Conservation (phyloP, 805 yeast genomes). For the Spathaspora boniae region DNA sequence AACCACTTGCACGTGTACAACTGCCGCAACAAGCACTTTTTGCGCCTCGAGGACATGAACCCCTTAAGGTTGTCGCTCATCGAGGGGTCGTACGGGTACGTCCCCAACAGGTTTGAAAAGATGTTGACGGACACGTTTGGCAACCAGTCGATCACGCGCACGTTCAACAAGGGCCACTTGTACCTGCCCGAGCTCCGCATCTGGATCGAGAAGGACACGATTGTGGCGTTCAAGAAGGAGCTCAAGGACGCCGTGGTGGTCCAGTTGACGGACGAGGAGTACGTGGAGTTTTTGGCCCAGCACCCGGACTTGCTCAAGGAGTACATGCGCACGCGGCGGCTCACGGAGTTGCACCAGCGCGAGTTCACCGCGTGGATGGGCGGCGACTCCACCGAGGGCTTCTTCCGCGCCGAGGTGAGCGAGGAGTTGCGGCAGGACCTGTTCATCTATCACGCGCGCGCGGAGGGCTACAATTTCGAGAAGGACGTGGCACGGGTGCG, state of each 20-base stretch:
- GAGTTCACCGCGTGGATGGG: no score
- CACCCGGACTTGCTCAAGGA: slow-evolving; percentile 27
- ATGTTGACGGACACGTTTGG: slow-evolving; percentile 29
- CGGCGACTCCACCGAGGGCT: no score
- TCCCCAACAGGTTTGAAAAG: slow-evolving; percentile 29
- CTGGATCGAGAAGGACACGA: slow-evolving; percentile 41
- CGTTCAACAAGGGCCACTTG: slow-evolving; percentile 36
- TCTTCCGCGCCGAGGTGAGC: no score
- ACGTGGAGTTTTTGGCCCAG: slow-evolving; percentile 21
- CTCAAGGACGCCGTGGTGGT: background rate
- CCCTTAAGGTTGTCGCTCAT: slow-evolving; percentile 29
- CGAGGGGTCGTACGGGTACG: slow-evolving; percentile 34
- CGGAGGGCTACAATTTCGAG: no score
- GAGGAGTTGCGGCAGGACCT: no score
- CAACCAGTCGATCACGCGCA: slow-evolving; percentile 23
- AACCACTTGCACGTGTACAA: slow-evolving; percentile 27
- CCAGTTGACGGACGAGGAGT: slow-evolving; percentile 18
- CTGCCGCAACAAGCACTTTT: slow-evolving; percentile 38
- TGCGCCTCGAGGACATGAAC: slow-evolving; percentile 24
- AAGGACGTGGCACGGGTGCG: no score
- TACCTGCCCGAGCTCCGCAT: slow-evolving; percentile 51
- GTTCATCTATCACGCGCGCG: no score
- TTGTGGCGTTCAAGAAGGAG: slow-evolving; percentile 17
- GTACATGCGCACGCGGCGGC: slow-evolving; percentile 23
- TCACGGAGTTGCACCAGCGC: slow-evolving; percentile 31